Evolutionary conservation across 2,329 filamentous ascomycete genomes (phyloP).

Genomic region (Alternaria burnsii): DNA sequence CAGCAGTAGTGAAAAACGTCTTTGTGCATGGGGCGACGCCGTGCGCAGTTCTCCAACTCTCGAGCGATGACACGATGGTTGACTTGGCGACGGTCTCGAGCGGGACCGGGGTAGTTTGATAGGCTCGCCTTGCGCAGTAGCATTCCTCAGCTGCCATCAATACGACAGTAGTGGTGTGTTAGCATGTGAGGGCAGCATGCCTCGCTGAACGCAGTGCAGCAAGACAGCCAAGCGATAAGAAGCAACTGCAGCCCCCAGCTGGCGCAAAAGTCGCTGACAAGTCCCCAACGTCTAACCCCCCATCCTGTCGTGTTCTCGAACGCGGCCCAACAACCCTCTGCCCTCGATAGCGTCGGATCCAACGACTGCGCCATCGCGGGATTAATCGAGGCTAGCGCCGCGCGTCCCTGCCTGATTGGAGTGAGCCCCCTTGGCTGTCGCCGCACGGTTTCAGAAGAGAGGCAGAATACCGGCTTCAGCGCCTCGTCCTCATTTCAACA

Average conservation of each 20-base stretch:
- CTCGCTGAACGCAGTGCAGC: conserved; percentile 4
- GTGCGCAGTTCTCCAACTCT: neutral
- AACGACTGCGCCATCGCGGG: conserved; percentile 19
- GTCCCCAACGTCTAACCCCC: neutral
- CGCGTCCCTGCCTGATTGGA: conserved; percentile 41
- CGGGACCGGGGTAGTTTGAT: conserved; percentile 20
- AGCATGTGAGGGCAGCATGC: conserved; percentile 25
- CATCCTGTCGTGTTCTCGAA: conserved; percentile 30
- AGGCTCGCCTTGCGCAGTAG: conserved; percentile 25
- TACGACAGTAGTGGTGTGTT: conserved; percentile 24
- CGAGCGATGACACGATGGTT: neutral
- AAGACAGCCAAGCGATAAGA: neutral
- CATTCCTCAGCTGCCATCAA: conserved; percentile 32
- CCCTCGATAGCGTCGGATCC: conserved; percentile 25
- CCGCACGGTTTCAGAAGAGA: conserved; percentile 38
- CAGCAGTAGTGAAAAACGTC: neutral
- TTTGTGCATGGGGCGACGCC: conserved; percentile 3
- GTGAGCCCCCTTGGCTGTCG: conserved; percentile 31
- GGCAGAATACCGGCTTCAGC: conserved; percentile 36
- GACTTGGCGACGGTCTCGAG: conserved; percentile 18
- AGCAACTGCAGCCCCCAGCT: neutral
- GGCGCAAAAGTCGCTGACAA: neutral
- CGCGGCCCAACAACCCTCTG: conserved; percentile 27
- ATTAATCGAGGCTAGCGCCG: conserved; percentile 28
- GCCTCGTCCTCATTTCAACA: conserved; percentile 24